phyloP scores from a whole-genome alignment of 257 asterid genomes.

The Scutellaria galericulata region DNA sequence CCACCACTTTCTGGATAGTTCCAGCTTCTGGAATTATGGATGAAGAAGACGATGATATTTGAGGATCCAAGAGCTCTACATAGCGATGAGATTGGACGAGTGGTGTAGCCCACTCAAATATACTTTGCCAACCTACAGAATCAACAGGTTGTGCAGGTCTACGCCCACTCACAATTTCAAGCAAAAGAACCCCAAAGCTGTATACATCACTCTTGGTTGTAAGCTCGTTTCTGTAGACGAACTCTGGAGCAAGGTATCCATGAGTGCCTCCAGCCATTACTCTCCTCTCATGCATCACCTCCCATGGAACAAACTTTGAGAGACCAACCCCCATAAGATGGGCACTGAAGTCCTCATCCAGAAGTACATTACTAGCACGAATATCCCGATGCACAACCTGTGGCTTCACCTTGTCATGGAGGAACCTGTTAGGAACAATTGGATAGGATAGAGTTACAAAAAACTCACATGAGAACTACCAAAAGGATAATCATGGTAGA shows the following conservation, averaged over 20 bases:
- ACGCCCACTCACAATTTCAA: slow-evolving; percentile 90
- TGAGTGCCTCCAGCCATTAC: slow-evolving; percentile 99
- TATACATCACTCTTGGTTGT: slow-evolving; percentile 99
- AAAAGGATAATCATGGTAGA: neutral
- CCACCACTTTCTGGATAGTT: slow-evolving; percentile 85
- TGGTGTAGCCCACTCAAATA: slow-evolving; percentile 99
- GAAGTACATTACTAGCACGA: slow-evolving; percentile 92
- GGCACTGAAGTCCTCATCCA: slow-evolving; percentile 92
- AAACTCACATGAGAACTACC: neutral
- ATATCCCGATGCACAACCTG: slow-evolving; percentile 97
- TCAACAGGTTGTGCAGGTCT: slow-evolving; percentile 97
- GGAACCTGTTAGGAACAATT: slow-evolving; percentile 60
- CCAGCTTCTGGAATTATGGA: slow-evolving; percentile 80
- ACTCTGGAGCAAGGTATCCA: slow-evolving; percentile 98
- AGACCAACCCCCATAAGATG: slow-evolving; percentile 98
- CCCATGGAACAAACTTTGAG: slow-evolving; percentile 95
- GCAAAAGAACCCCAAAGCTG: slow-evolving; percentile 96
- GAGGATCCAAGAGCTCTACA: slow-evolving; percentile 87
- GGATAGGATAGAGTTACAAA: slow-evolving; percentile 10
- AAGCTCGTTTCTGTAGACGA: slow-evolving; percentile 90
- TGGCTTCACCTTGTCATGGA: slow-evolving; percentile 98
- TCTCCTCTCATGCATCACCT: slow-evolving; percentile 95
- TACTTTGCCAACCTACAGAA: slow-evolving; percentile 96
- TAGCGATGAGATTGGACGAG: slow-evolving; percentile 87
- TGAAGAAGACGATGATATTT: slow-evolving; percentile 69